These are phyloP conservation scores for Podila minutissima DNA, from an alignment of 192 early-diverging fungal species.

Conservation along the genomic window DNA sequence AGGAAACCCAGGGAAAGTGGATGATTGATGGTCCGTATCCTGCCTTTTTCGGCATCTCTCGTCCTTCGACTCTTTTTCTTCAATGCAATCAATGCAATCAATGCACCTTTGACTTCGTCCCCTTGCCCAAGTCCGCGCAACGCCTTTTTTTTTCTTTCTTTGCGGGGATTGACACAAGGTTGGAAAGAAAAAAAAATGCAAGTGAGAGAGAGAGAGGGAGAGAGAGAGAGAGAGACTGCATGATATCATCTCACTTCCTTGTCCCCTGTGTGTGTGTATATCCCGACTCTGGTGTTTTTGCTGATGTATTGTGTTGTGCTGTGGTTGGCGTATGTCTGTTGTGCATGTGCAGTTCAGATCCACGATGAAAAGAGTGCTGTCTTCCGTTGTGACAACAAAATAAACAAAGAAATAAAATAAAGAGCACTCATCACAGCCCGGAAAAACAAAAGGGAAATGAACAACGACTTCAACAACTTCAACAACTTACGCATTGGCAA, in stretches of 20 bases:
- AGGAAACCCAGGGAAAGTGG: too few species aligned
- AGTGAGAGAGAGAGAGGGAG: background rate
- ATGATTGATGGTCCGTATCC: too few species aligned
- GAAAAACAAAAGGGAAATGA: conserved; percentile 1
- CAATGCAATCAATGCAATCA: too few species aligned
- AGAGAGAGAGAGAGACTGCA: background rate
- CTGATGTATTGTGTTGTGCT: too few species aligned
- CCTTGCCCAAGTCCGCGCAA: background rate
- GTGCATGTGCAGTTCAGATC: too few species aligned
- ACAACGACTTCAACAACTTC: background rate
- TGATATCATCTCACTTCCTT: background rate
- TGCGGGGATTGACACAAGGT: background rate
- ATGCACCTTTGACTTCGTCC: too few species aligned
- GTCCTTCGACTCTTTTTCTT: too few species aligned
- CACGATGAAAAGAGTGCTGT: too few species aligned
- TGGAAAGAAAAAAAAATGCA: background rate
- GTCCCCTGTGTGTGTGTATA: too few species aligned
- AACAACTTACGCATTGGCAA: conserved; percentile 28
- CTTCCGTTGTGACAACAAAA: background rate
- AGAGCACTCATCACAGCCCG: background rate
- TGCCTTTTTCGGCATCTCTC: too few species aligned
- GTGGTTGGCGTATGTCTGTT: too few species aligned
- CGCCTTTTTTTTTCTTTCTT: background rate
- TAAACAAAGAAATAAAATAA: conserved; percentile 1
- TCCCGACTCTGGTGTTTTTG: too few species aligned